These are phyloP conservation scores for Corrigiola litoralis DNA, from an alignment of 179 eudicot genomes.

Conservation along the genomic window DNA sequence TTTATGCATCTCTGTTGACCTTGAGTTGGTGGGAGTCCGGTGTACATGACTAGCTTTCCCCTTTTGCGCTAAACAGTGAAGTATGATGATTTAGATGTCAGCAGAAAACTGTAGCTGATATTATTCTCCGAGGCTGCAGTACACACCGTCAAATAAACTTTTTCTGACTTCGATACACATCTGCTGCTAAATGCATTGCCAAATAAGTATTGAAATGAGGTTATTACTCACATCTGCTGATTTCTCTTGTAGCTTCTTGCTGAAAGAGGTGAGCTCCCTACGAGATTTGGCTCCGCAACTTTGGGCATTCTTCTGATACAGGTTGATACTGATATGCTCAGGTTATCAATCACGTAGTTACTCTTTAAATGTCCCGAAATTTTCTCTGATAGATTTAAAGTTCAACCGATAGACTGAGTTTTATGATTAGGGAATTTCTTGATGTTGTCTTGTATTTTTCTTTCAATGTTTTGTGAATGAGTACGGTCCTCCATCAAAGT, in stretches of 20 bases:
- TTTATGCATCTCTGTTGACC: too few species aligned
- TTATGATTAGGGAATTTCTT: background rate
- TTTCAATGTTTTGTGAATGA: background rate
- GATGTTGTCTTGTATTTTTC: background rate
- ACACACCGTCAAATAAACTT: background rate
- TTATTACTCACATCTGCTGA: conserved; percentile 15
- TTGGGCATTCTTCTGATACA: conserved; percentile 92
- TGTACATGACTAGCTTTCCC: too few species aligned
- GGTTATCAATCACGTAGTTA: conserved; percentile 9
- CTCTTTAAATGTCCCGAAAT: background rate
- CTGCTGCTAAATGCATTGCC: background rate
- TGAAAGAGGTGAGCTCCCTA: conserved; percentile 97
- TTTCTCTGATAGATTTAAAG: background rate
- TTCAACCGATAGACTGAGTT: too few species aligned
- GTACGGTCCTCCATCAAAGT: background rate
- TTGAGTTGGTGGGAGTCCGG: too few species aligned
- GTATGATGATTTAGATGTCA: too few species aligned
- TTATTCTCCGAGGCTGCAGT: background rate
- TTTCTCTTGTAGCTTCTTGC: conserved; percentile 79
- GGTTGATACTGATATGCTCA: conserved; percentile 34
- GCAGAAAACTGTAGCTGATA: too few species aligned
- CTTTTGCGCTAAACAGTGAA: too few species aligned
- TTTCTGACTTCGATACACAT: background rate
- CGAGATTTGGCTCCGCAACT: conserved; percentile 95
- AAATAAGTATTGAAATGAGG: background rate